phyloP scores from a whole-genome alignment of 495 filamentous ascomycete species.

The Penicillium waksmanii region DNA sequence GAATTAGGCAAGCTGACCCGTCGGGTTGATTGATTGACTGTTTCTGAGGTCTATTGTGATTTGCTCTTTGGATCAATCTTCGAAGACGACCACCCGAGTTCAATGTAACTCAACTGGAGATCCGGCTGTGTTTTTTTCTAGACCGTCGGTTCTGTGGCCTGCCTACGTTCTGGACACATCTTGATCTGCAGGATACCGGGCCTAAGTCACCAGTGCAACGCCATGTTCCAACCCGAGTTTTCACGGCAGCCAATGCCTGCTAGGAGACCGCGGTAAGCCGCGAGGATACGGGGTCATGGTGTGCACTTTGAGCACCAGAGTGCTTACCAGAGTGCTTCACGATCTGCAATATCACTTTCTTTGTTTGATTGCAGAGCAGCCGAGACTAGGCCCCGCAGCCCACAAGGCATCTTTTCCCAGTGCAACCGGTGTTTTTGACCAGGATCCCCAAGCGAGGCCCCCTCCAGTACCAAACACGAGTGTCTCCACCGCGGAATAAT shows the following conservation, averaged over 20 bases:
- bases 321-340: no score
- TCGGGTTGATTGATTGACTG: neutral
- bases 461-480: conserved; percentile 4
- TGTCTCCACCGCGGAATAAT: conserved; percentile 1
- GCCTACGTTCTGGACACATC: conserved; percentile 7
- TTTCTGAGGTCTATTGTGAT: neutral
- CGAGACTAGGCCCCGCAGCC: neutral
- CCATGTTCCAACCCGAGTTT: neutral
- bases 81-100: neutral
- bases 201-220: conserved; percentile 4
- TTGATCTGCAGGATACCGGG: conserved; percentile 8
- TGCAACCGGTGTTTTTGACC: neutral
- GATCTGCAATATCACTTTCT: no score
- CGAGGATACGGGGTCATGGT: neutral
- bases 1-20: neutral
- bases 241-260: neutral
- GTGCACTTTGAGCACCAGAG: no score
- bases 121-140: neutral
- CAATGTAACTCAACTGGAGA: neutral
- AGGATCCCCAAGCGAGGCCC: conserved; percentile 2
- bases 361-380: neutral
- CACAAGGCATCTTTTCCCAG: neutral
- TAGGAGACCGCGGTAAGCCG: neutral
- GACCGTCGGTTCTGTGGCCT: neutral
- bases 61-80: neutral